Percentiles rank a stretch among this genome's conserved stretches.
Evolutionary conservation across 495 filamentous ascomycete genomes (phyloP).

Genomic region (Penicillium samsonianum): DNA sequence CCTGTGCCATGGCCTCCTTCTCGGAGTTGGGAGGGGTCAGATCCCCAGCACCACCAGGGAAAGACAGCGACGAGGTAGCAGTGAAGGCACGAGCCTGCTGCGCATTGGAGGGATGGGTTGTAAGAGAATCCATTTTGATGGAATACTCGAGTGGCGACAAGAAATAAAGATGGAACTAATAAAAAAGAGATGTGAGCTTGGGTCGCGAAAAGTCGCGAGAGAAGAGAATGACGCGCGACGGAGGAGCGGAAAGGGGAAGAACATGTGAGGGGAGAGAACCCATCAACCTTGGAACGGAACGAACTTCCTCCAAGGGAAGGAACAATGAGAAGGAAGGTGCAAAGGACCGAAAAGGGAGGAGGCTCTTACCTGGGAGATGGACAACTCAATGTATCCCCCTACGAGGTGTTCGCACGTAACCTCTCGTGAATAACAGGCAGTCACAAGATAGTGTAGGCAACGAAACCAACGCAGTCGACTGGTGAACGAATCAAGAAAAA

Average conservation of each 20-base stretch:
- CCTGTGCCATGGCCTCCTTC: conserved; percentile 56
- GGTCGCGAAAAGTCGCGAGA: neutral
- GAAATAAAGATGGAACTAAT: conserved; percentile 14
- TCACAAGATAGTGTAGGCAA: conserved; percentile 13
- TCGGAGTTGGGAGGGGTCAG: conserved; percentile 74
- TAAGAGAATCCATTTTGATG: conserved; percentile 78
- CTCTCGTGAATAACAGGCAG: conserved; percentile 1
- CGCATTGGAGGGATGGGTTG: conserved; percentile 85
- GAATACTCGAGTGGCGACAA: conserved; percentile 25
- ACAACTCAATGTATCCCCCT: conserved; percentile 99
- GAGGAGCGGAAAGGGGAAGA: neutral
- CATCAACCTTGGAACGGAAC: neutral
- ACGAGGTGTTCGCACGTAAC: conserved; percentile 17
- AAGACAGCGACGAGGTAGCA: conserved; percentile 83
- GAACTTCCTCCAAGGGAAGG: neutral
- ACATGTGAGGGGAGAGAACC: neutral
- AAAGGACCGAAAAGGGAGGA: conserved; percentile 5
- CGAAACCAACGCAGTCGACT: conserved; percentile 15
- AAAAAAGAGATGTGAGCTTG: conserved; percentile 1
- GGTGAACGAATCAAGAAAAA: conserved; percentile 23
- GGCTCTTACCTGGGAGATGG: conserved; percentile 86
- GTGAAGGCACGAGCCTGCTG: conserved; percentile 90
- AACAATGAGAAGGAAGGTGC: neutral
- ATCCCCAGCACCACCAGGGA: conserved; percentile 79
- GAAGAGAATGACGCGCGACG: neutral